A percentile compares a stretch with the other conserved stretches of the same genome.
phyloP scores from a whole-genome alignment of 495 filamentous ascomycete species.

The Aspergillus panamensis region DNA sequence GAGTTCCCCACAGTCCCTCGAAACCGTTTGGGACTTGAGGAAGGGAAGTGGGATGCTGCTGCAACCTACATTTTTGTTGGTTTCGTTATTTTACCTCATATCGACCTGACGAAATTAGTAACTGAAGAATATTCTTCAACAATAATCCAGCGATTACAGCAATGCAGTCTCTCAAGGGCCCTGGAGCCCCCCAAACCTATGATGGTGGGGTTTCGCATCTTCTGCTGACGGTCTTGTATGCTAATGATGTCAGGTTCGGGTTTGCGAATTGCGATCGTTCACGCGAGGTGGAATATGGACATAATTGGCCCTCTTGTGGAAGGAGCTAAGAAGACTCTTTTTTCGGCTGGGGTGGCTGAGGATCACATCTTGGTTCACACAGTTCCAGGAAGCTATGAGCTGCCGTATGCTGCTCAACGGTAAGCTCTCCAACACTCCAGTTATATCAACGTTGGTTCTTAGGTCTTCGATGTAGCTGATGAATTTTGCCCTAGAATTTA shows the following conservation, averaged over 20 bases:
- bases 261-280: constrained; percentile 89
- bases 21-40: not conserved
- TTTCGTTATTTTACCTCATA: not conserved
- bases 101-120: not conserved
- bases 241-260: constrained; percentile 56
- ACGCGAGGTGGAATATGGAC: constrained; percentile 87
- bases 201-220: constrained; percentile 41
- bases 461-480: not conserved
- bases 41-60: not conserved
- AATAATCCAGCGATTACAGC: not conserved
- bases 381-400: constrained; percentile 91
- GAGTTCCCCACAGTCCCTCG: not conserved
- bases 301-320: constrained; percentile 76
- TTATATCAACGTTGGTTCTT: not conserved
- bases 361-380: constrained; percentile 85
- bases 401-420: constrained; percentile 83
- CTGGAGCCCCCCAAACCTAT: constrained; percentile 48
- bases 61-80: not conserved
- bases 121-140: not conserved
- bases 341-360: constrained; percentile 71
- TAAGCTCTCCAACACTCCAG: constrained; percentile 31
- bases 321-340: constrained; percentile 62
- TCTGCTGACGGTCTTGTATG: not conserved
- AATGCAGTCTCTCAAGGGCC: constrained; percentile 55
- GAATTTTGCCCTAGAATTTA: constrained; percentile 57